Evolutionary conservation across 441 rosid species (phyloP), one percentile per base, ranked within the genome.

Genomic region (Arabidopsis lyrata): DNA sequence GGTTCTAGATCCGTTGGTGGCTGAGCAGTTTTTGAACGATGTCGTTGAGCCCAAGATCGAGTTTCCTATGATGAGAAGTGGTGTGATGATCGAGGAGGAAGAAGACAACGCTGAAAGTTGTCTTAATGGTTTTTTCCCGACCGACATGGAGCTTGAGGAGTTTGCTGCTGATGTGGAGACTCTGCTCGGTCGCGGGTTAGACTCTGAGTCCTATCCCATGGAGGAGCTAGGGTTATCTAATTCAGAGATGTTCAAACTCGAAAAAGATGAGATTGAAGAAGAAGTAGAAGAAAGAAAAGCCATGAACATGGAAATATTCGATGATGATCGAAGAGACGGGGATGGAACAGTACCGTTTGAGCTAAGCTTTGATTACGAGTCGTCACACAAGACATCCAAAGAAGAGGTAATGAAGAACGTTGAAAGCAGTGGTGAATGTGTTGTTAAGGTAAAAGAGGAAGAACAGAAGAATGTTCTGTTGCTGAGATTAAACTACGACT

Each of bases 111-210:
- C 57, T 1, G 82, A 75, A 32, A 63, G 81, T 73, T 73, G 81
- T 73, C 57, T 73, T 0, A 78, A 73, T 54, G 90, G 88, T 38
- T 78, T 89, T 67, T 83, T 86, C 18, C 97, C 95, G 3, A 84
- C 97, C 3, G 97, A 92, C 5, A 81, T 80, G 90, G 99, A 95
- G 54, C 90, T 92, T 6, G 99, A 83, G 0, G 94, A 90, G 72
- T 95, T 95, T 55, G 90, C 94, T 4, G 98, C 97, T 11, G 89
- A 90, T 63, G 96, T 95, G 35, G 93, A 95, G 82, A 89, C 78
- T 72, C 76, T 95, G 75, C 87, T 95, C 0, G 98, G 99, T 2
- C 85, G 80, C 48, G 95, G 90, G 8, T 81, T 92, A 31, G 96
- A 88, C 45, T 81, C 82, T 1, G 91, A 90, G 77, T 82, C 85